Percentiles rank a stretch among this genome's conserved stretches.
phyloP scores from a whole-genome alignment of 2,329 filamentous ascomycete species.

The Aquanectria penicillioides region DNA sequence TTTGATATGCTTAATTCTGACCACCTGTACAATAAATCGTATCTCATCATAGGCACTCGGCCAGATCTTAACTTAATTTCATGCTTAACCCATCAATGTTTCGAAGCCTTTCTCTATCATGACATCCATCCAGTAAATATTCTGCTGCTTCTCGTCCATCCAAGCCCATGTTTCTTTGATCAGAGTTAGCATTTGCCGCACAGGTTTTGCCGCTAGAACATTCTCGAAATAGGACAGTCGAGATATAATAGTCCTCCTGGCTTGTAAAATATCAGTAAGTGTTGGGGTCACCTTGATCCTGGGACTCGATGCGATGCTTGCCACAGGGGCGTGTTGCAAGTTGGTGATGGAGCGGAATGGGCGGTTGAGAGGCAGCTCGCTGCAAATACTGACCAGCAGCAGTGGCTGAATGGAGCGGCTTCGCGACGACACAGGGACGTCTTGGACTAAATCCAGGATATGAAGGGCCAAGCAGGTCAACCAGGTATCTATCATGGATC shows the following conservation, averaged over 20 bases:
- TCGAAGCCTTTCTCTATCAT: conserved; percentile 44
- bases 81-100: conserved; percentile 42
- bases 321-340: conserved; percentile 18
- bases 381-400: conserved; percentile 54
- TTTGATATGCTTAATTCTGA: too few species aligned
- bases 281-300: conserved; percentile 20
- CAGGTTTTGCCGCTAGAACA: conserved; percentile 38
- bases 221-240: conserved; percentile 34
- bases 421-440: conserved; percentile 54
- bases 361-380: conserved; percentile 52
- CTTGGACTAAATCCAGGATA: conserved; percentile 53
- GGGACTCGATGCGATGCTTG: conserved; percentile 29
- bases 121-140: conserved; percentile 58
- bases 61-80: too few species aligned
- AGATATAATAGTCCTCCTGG: conserved; percentile 25
- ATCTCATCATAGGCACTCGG: too few species aligned
- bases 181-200: conserved; percentile 30
- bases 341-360: conserved; percentile 13
- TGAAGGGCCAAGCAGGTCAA: conserved; percentile 56
- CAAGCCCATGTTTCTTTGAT: conserved; percentile 34
- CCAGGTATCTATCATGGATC: conserved; percentile 46
- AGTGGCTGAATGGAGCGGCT: conserved; percentile 57
- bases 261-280: conserved; percentile 26
- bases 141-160: conserved; percentile 47
- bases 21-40: too few species aligned